Evolutionary conservation across 805 yeast genomes (phyloP).

Genomic region (Candida palmyrensis): DNA sequence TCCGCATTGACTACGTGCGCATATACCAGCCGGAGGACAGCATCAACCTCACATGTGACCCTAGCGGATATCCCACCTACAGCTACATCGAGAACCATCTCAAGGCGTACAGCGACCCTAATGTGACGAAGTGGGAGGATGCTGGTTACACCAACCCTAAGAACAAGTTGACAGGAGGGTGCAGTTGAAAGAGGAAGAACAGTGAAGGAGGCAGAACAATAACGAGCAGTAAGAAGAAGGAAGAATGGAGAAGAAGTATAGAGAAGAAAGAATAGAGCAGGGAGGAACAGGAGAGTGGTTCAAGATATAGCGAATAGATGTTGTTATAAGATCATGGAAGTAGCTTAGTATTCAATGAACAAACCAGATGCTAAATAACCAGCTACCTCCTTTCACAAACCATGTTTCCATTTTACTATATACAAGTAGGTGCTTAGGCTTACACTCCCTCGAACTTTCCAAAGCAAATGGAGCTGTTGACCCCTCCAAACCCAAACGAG

Average conservation of each 20-base stretch:
- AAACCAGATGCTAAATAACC: no score
- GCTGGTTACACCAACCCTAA: slow-evolving; percentile 56
- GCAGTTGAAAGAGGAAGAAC: neutral
- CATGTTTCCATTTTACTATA: no score
- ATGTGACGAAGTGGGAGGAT: slow-evolving; percentile 62
- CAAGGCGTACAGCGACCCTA: slow-evolving; percentile 60
- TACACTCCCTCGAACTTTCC: slow-evolving; percentile 12
- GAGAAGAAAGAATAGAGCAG: neutral
- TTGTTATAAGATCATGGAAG: no score
- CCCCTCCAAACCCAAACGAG: slow-evolving; percentile 98
- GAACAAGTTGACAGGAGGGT: slow-evolving; percentile 13
- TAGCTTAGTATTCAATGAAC: no score
- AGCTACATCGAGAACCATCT: slow-evolving; percentile 70
- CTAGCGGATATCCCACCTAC: slow-evolving; percentile 71
- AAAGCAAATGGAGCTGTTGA: slow-evolving; percentile 72
- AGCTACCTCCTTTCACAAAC: no score
- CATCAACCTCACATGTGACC: slow-evolving; percentile 70
- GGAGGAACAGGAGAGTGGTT: neutral
- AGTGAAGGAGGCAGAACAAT: no score
- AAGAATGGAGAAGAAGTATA: neutral
- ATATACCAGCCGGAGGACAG: slow-evolving; percentile 71
- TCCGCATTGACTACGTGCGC: slow-evolving; percentile 79
- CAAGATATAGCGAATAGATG: no score
- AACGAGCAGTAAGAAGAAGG: no score
- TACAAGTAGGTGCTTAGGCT: neutral